These are phyloP conservation scores for Nepenthes gracilis DNA, from an alignment of 148 eudicot genomes.

Conservation along the genomic window DNA sequence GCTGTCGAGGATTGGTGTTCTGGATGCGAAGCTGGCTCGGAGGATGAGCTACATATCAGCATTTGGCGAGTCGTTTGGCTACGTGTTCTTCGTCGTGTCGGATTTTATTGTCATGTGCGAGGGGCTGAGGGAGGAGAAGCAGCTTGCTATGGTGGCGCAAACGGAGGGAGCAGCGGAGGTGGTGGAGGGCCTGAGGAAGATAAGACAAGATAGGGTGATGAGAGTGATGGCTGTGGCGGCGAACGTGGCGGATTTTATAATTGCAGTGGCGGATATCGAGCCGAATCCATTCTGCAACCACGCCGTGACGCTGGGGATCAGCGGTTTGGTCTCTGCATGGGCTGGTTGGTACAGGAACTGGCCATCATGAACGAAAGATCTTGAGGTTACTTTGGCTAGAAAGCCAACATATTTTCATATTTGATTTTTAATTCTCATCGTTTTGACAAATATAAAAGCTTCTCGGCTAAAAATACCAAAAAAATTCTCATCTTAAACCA, in stretches of 20 bases:
- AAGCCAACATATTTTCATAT: too few relatives aligned
- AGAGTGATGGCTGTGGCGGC: slow-evolving; percentile 91
- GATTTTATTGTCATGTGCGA: slow-evolving; percentile 56
- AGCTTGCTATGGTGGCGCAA: slow-evolving; percentile 10
- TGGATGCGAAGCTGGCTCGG: slow-evolving; percentile 57
- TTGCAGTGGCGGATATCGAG: slow-evolving; percentile 78
- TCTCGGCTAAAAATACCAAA: too few relatives aligned
- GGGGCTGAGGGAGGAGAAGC: slow-evolving; percentile 41
- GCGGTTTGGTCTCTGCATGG: slow-evolving; percentile 98
- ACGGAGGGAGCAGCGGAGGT: slow-evolving; percentile 19
- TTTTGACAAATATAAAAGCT: too few relatives aligned
- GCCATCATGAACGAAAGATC: slow-evolving; percentile 36
- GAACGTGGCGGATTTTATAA: slow-evolving; percentile 78
- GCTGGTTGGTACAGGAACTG: slow-evolving; percentile 99
- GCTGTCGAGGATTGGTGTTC: slow-evolving; percentile 68
- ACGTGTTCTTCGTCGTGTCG: slow-evolving; percentile 57
- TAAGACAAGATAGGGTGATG: slow-evolving; percentile 79
- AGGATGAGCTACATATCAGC: slow-evolving; percentile 88
- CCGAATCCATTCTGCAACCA: slow-evolving; percentile 88
- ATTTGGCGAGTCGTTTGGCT: slow-evolving; percentile 85
- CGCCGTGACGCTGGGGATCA: slow-evolving; percentile 67
- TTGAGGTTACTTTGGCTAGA: too few relatives aligned
- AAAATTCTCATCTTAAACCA: too few relatives aligned
- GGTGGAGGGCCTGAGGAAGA: slow-evolving; percentile 20
- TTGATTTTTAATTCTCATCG: too few relatives aligned